Percentiles rank a stretch among this genome's conserved stretches.
phyloP scores from a whole-genome alignment of 2,329 filamentous ascomycete genomes.

The Endoconidiophora polonica region DNA sequence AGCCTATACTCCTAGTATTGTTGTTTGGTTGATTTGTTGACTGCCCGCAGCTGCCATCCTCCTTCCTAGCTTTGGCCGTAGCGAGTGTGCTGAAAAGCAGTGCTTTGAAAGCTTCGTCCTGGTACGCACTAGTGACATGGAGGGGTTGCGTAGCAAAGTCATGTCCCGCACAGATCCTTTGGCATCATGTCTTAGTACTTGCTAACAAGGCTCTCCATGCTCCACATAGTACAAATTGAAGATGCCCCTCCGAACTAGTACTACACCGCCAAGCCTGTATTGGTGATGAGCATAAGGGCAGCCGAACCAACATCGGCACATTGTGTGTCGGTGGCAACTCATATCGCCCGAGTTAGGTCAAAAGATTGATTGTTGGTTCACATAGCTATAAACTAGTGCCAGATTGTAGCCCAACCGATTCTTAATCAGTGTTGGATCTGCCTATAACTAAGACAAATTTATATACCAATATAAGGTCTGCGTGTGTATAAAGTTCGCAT shows the following conservation, averaged over 20 bases:
- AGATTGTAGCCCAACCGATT: background rate
- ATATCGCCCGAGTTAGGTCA: background rate
- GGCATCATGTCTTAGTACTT: constrained; percentile 5
- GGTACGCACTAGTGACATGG: background rate
- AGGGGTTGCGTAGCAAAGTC: background rate
- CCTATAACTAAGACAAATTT: too few relatives aligned
- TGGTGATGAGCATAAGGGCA: background rate
- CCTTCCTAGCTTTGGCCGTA: background rate
- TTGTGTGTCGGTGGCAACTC: background rate
- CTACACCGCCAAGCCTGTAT: background rate
- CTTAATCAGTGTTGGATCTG: background rate
- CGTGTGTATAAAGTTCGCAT: background rate
- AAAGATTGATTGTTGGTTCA: too few relatives aligned
- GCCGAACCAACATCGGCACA: background rate
- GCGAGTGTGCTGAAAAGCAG: too few relatives aligned
- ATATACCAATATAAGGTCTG: too few relatives aligned
- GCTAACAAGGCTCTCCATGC: background rate
- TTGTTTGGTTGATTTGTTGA: constrained; percentile 8
- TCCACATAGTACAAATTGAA: background rate
- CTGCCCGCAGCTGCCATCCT: constrained; percentile 1
- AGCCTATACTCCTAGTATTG: background rate
- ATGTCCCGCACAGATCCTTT: background rate
- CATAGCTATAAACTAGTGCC: too few relatives aligned
- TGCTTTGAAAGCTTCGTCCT: background rate
- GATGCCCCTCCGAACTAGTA: background rate